phyloP scores from a whole-genome alignment of 2,329 filamentous ascomycete species.

The Coniochaeta prunicola region DNA sequence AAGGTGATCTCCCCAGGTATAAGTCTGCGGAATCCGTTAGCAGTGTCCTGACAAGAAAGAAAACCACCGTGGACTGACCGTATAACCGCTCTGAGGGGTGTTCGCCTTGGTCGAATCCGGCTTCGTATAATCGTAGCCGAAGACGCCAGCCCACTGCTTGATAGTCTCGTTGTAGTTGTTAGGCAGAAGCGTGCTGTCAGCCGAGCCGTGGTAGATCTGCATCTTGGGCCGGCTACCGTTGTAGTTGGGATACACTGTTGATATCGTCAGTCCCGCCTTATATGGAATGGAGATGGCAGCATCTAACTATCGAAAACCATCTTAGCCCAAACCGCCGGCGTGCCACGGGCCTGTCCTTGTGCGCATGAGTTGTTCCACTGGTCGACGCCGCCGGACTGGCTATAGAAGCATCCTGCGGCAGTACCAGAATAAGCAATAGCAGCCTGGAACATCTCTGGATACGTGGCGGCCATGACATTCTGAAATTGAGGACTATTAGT shows the following conservation, averaged over 20 bases:
- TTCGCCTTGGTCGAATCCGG: slow-evolving; percentile 6
- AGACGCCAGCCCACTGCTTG: slow-evolving; percentile 45
- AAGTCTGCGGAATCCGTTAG: slow-evolving; percentile 1
- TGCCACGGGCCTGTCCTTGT: slow-evolving; percentile 36
- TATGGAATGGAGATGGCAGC: too few relatives aligned
- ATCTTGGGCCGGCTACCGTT: slow-evolving; percentile 41
- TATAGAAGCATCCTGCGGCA: slow-evolving; percentile 46
- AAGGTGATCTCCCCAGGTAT: slow-evolving; percentile 16
- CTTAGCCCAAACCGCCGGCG: slow-evolving; percentile 32
- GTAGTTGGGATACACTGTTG: slow-evolving; percentile 34
- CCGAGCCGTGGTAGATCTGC: slow-evolving; percentile 49
- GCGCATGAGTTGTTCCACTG: slow-evolving; percentile 50
- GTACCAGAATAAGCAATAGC: slow-evolving; percentile 45
- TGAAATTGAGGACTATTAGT: not conserved
- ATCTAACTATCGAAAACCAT: slow-evolving; percentile 16
- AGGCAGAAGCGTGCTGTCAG: slow-evolving; percentile 40
- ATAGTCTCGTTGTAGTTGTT: slow-evolving; percentile 50
- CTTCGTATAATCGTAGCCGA: slow-evolving; percentile 24
- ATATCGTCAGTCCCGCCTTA: too few relatives aligned
- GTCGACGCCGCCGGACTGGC: slow-evolving; percentile 23
- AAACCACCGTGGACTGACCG: not conserved
- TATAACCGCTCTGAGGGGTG: slow-evolving; percentile 13
- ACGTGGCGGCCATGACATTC: slow-evolving; percentile 43
- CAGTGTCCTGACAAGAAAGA: too few relatives aligned
- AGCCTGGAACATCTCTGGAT: slow-evolving; percentile 47